A percentile compares a stretch with the other conserved stretches of the same genome.
phyloP scores from a whole-genome alignment of 2,329 filamentous ascomycete genomes.

The Davidsoniella virescens region DNA sequence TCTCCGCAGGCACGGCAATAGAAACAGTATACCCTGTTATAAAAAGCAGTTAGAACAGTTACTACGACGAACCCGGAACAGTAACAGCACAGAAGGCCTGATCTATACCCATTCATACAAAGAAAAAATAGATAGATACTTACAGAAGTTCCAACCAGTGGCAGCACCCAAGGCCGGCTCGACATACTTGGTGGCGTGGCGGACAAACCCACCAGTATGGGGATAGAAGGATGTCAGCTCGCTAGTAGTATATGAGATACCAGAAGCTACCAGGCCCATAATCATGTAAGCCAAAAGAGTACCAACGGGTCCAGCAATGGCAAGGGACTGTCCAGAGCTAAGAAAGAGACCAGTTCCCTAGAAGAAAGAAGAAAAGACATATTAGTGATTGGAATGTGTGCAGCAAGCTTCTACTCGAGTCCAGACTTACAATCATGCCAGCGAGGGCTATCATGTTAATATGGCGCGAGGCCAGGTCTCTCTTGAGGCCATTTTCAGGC shows the following conservation, averaged over 20 bases:
- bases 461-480: conserved; percentile 18
- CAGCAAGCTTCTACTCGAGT: not conserved
- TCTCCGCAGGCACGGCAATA: conserved; percentile 23
- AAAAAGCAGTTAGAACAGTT: conserved; percentile 16
- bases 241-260: conserved; percentile 33
- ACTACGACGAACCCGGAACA: too few species aligned
- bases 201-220: conserved; percentile 18
- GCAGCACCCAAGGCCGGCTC: conserved; percentile 19
- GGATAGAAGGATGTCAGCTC: conserved; percentile 21
- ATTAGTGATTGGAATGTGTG: not conserved
- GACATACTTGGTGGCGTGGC: conserved; percentile 19
- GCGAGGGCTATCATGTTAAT: conserved; percentile 24
- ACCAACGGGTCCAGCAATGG: conserved; percentile 28
- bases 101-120: not conserved
- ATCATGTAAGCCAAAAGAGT: conserved; percentile 26
- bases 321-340: conserved; percentile 32
- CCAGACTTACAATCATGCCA: conserved; percentile 16
- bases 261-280: conserved; percentile 34
- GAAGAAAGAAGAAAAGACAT: conserved; percentile 6
- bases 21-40: conserved; percentile 31
- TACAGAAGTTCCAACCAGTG: conserved; percentile 11
- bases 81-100: not conserved
- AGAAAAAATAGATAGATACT: not conserved
- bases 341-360: conserved; percentile 31
- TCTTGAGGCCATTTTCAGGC: conserved; percentile 4